Percentiles rank a stretch among this genome's conserved stretches.
Evolutionary conservation across 371 early-diverging fungal species (phyloP).

Genomic region (Batkoa obscura): DNA sequence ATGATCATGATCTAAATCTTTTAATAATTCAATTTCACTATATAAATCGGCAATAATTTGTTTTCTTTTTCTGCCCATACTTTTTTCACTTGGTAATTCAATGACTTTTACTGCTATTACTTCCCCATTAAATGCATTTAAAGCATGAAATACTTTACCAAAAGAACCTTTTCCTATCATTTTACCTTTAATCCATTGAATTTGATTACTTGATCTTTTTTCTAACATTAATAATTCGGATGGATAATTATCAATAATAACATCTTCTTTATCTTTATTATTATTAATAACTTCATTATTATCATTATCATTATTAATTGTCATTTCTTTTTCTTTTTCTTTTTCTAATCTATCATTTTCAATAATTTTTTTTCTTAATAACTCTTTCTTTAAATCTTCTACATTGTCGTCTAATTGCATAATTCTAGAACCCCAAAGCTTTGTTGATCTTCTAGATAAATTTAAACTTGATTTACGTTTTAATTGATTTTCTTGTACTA

Average conservation of each 20-base stretch:
- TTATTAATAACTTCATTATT: too few relatives aligned
- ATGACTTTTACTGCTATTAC: conserved; percentile 94
- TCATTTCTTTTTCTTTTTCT: too few relatives aligned
- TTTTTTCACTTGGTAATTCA: conserved; percentile 21
- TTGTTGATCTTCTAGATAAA: conserved; percentile 1
- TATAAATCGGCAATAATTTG: conserved; percentile 34
- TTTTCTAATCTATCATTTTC: too few relatives aligned
- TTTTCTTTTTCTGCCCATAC: background rate
- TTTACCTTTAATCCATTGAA: conserved; percentile 61
- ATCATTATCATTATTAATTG: too few relatives aligned
- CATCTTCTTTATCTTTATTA: too few relatives aligned
- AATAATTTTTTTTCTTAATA: too few relatives aligned
- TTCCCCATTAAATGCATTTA: conserved; percentile 65
- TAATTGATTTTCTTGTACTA: conserved; percentile 6
- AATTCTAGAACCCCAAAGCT: conserved; percentile 6
- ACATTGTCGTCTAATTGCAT: background rate
- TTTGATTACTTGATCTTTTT: background rate
- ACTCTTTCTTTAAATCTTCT: too few relatives aligned
- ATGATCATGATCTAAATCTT: conserved; percentile 60
- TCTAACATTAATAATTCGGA: background rate
- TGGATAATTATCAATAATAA: too few relatives aligned
- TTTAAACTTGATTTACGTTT: background rate
- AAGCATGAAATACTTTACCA: conserved; percentile 77
- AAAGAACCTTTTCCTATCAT: conserved; percentile 92
- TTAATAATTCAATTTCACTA: conserved; percentile 66